Base-by-base conservation (phyloP, 148 eudicot genomes). In the Arctostaphylos glauca region DNA sequence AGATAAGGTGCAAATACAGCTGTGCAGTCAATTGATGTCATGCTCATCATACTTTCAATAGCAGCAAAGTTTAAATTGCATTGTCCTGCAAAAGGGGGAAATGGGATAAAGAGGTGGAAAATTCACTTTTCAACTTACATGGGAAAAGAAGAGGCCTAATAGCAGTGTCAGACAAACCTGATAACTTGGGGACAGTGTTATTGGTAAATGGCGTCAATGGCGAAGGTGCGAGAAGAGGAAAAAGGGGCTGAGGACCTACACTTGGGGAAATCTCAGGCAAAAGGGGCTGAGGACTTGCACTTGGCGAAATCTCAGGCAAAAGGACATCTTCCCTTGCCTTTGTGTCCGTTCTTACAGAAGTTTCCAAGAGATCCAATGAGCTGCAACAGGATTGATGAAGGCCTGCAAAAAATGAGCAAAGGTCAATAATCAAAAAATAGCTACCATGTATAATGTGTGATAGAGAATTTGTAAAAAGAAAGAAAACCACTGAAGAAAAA, bases 171-270 rank as follows among this genome's bases (percentile, higher is more conserved):
- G 74, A 70, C 90, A 80, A 85, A 96, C 99, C 98, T 88, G 99
- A 96, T 85, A 96, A 87, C 83, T 91, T 93, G 25, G 99, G 99
- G 67, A 91, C 84, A 18, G 93, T 94, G 83, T 83, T 91, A 82
- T 94, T 96, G 80, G 97, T 93, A 88, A 94, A 96, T 74, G 97
- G 99, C 80, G 93, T 84, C 90, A 94, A 85, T n/a, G 99, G 99
- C 38, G 98, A 93, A 78, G 99, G 99, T 83, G 99, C 97, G 64
- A 91, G 81, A 81, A 89, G 86, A 82, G 99, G 99, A 76, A 93
- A 68, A 84, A 94, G 82, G 31, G 98, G 97, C 90, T 89, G 93
- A 87, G 98, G 99, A 87, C 92, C 80, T 49, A 91, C 88, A 77
- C 78, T 81, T 56, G 99, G 99, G 64, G 98, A 89, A 74, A 86